A percentile compares a stretch with the other conserved stretches of the same genome.
phyloP scores from a whole-genome alignment of 2,329 filamentous ascomycete species.

The Chaetothyriales sp. region DNA sequence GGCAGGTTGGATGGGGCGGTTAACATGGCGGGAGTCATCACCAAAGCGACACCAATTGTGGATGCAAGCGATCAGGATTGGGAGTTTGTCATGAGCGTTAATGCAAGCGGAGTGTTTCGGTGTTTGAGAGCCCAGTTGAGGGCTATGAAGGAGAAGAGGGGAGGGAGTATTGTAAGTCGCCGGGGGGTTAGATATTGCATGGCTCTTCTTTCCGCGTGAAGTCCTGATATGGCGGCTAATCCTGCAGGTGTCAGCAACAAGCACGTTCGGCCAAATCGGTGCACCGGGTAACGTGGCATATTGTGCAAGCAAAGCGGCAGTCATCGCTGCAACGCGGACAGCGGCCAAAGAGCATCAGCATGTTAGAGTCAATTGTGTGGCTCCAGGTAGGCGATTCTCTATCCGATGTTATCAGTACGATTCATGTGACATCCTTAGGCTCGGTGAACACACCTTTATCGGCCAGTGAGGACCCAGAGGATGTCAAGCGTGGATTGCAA shows the following conservation, averaged over 20 bases:
- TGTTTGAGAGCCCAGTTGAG: slow-evolving; percentile 38
- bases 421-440: slow-evolving; percentile 10
- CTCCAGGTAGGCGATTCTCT: slow-evolving; percentile 4
- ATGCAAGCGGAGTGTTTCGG: slow-evolving; percentile 37
- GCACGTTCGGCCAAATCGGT: slow-evolving; percentile 20
- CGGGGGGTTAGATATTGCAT: slow-evolving; percentile 23
- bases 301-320: slow-evolving; percentile 30
- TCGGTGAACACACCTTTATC: slow-evolving; percentile 8
- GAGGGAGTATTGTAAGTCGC: neutral
- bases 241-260: slow-evolving; percentile 8
- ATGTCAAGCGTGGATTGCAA: slow-evolving; percentile 6
- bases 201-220: neutral
- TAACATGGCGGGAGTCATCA: slow-evolving; percentile 16
- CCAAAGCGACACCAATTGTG: slow-evolving; percentile 14
- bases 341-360: slow-evolving; percentile 23
- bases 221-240: neutral
- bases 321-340: slow-evolving; percentile 32
- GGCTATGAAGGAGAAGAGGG: slow-evolving; percentile 21
- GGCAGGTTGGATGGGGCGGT: slow-evolving; percentile 15
- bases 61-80: slow-evolving; percentile 28
- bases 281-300: slow-evolving; percentile 29
- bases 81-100: slow-evolving; percentile 32
- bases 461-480: slow-evolving; percentile 4
- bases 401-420: neutral
- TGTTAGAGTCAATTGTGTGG: slow-evolving; percentile 26